A percentile compares a stretch with the other conserved stretches of the same genome.
These are phyloP conservation scores for Leucosporidium yakuticum DNA, from an alignment of 768 basidiomycete genomes.

Conservation along the genomic window DNA sequence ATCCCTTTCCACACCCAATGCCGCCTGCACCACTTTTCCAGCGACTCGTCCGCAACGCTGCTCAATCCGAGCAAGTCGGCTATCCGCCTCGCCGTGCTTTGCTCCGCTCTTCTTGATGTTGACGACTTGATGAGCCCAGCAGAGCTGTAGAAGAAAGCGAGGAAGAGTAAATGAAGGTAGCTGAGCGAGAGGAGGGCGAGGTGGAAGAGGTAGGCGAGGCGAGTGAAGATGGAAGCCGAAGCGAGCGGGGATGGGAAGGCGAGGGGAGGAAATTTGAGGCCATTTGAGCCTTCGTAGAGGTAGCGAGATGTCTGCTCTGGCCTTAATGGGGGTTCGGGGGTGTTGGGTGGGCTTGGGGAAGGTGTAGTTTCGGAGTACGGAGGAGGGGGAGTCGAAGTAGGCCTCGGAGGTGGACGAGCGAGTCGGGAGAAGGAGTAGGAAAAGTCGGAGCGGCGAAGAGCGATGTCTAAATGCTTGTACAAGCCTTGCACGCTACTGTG, in stretches of 20 bases:
- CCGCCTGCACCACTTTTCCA: conserved; percentile 2
- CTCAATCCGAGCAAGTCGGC: background rate
- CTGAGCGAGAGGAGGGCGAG: conserved; percentile 37
- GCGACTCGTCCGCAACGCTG: conserved; percentile 11
- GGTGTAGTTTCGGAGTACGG: conserved; percentile 20
- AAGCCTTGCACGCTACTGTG: conserved; percentile 64
- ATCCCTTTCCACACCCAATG: conserved; percentile 51
- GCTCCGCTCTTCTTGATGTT: background rate
- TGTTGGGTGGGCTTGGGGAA: background rate
- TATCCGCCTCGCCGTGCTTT: background rate
- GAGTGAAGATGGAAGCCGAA: conserved; percentile 15
- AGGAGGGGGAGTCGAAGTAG: background rate
- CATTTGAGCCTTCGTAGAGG: conserved; percentile 23
- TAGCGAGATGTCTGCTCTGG: background rate
- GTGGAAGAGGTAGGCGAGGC: conserved; percentile 48
- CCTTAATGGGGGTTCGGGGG: background rate
- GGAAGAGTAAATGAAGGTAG: conserved; percentile 41
- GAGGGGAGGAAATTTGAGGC: conserved; percentile 20
- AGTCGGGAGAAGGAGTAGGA: conserved; percentile 66
- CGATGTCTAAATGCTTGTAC: conserved; percentile 58
- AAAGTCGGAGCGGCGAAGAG: conserved; percentile 56
- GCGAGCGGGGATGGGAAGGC: conserved; percentile 34
- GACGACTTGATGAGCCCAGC: conserved; percentile 40
- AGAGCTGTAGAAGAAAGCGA: conserved; percentile 51
- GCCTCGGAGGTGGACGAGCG: background rate